Conservation (phyloP, 2,329 filamentous ascomycete species). For the Zymoseptoria crescenta region DNA sequence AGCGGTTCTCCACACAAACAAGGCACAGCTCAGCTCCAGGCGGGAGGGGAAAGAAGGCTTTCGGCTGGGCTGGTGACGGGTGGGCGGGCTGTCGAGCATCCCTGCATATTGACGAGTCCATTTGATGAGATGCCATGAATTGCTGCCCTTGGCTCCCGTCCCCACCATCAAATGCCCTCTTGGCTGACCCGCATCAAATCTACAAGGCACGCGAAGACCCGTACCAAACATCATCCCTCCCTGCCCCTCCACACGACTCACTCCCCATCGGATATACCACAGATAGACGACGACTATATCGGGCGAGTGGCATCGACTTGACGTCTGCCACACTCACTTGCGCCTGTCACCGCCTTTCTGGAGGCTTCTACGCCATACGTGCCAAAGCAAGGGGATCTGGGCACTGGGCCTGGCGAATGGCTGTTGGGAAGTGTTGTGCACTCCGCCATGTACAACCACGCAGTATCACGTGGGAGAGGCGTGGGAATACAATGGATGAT, state of each 20-base stretch:
- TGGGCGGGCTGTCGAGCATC: not conserved
- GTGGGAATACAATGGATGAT: not conserved
- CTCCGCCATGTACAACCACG: constrained; percentile 6
- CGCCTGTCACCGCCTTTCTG: constrained; percentile 22
- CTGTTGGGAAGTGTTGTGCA: not conserved
- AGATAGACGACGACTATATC: not conserved
- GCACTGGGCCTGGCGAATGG: constrained; percentile 13
- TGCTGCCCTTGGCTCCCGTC: not conserved
- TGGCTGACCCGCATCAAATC: not conserved
- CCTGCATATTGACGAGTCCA: not conserved
- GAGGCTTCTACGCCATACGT: constrained; percentile 9
- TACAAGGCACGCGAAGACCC: not conserved
- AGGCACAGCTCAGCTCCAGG: not conserved
- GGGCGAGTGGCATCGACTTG: not conserved
- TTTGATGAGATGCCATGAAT: not conserved
- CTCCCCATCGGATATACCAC: not conserved
- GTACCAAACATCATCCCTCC: not conserved
- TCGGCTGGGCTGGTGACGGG: not conserved
- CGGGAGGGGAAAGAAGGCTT: not conserved
- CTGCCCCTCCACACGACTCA: not conserved
- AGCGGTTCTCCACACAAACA: not conserved
- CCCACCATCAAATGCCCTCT: not conserved
- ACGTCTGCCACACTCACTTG: constrained; percentile 18
- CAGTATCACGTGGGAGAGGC: constrained; percentile 21
- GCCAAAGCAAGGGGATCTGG: constrained; percentile 13